Evolutionary conservation across 2,329 filamentous ascomycete genomes (phyloP), one percentile per base, ranked within the genome.

Genomic region (Sarocladium strictum): DNA sequence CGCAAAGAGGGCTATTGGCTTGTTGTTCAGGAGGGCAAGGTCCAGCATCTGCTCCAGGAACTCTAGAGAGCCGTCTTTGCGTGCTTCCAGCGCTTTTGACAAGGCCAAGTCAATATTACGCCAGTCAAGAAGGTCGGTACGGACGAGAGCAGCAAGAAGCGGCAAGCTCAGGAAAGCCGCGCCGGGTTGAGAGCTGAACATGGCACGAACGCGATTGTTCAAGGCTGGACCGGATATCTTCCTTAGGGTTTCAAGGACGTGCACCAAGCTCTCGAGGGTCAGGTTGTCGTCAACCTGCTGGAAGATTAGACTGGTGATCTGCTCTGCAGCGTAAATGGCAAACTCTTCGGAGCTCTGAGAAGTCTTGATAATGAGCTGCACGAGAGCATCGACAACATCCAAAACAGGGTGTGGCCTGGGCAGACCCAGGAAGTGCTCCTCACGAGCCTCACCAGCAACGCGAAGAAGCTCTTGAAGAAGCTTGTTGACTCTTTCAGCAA

Each of bases 31-130:
- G 9, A 97, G 74, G 0, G 92, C 82, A 41, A 90, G 81, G 60
- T 94, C 87, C 59, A 96, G 76, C 41, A 97, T 76, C 41, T 85
- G 84, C 53, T 86, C 84, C n/a, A 97, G 77, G 65, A 96, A 88
- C 55, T 90, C 84, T 2, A 97, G 72, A 1, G 88, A 89, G 21
- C 80, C 79, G 7, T 84, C 78, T 58, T 91, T 89, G 56, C 84
- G 84, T 55, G 86, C 79, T 54, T 83, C 76, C 19, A 97, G 77
- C 2, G 87, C 84, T 65, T 87, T 86, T 7, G 89, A 83, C 60
- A 92, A 80, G 53, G 88, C 85, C 21, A 81, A 76, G 63, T 92
- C 89, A 51, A 92, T 81, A 53, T 79, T 78, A 53, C 75, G 74
- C 76, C 83, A 83, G 60, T 86, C 82, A 7, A 87, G 63, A 35